phyloP scores from a whole-genome alignment of 108 stramenopile species.

The Pseudonitzschia delicatissima region DNA sequence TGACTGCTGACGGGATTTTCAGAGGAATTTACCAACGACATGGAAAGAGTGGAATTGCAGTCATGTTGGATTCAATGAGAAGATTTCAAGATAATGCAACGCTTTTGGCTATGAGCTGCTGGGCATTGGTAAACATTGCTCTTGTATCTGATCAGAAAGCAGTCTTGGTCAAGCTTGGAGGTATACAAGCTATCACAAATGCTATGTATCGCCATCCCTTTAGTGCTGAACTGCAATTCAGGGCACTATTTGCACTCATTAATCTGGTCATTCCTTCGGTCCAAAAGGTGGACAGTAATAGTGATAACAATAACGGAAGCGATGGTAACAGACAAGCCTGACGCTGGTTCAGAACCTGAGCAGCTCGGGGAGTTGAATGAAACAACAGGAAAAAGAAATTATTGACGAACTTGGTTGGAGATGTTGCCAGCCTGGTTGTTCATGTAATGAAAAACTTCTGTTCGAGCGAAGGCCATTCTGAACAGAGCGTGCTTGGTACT shows the following conservation, averaged over 20 bases:
- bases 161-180: conserved; percentile 73
- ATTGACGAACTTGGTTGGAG: conserved; percentile 70
- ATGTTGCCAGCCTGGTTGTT: conserved; percentile 75
- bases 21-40: conserved; percentile 34
- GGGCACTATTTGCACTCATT: conserved; percentile 91
- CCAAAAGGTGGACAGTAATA: background rate
- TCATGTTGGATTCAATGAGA: conserved; percentile 87
- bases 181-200: conserved; percentile 70
- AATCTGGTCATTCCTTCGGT: conserved; percentile 78
- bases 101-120: conserved; percentile 94
- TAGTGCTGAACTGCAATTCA: conserved; percentile 89
- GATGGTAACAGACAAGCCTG: background rate
- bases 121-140: conserved; percentile 92
- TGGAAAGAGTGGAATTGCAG: conserved; percentile 74
- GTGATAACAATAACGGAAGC: background rate
- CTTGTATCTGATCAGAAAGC: conserved; percentile 83
- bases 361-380: conserved; percentile 13
- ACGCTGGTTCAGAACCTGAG: conserved; percentile 4
- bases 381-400: conserved; percentile 42
- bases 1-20: conserved; percentile 36
- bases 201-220: conserved; percentile 86
- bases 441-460: conserved; percentile 88
- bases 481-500: conserved; percentile 92
- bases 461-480: conserved; percentile 80
- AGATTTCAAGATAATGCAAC: conserved; percentile 64